Conservation (phyloP, 495 filamentous ascomycete species). For the Neurospora cerealis region DNA sequence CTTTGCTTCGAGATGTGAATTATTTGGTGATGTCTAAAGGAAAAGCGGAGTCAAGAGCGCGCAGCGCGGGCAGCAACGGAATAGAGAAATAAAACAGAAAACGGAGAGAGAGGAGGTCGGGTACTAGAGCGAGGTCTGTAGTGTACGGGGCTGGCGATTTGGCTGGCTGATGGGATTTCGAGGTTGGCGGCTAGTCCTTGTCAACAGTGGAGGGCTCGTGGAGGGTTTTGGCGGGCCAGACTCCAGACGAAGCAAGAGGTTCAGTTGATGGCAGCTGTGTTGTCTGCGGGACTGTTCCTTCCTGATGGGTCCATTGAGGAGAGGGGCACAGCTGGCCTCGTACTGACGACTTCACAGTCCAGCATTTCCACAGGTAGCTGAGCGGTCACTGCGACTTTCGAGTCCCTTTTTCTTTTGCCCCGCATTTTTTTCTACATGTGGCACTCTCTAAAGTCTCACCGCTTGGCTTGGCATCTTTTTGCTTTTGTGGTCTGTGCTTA, state of each 20-base stretch:
- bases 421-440: slow-evolving; percentile 2
- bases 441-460: slow-evolving; percentile 5
- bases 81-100: slow-evolving; percentile 1
- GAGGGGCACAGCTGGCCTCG: slow-evolving; percentile 1
- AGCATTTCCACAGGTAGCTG: neutral
- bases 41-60: slow-evolving; percentile 9
- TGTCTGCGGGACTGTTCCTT: slow-evolving; percentile 4
- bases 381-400: neutral
- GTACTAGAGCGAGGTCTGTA: neutral
- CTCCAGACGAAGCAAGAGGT: slow-evolving; percentile 5
- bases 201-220: neutral
- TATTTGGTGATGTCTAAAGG: slow-evolving; percentile 5
- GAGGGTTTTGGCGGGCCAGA: neutral
- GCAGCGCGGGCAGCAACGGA: slow-evolving; percentile 5
- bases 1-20: slow-evolving; percentile 16
- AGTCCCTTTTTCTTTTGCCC: neutral
- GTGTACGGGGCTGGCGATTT: neutral
- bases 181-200: neutral
- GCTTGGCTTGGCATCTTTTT: slow-evolving; percentile 2
- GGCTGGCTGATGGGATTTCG: neutral
- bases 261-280: slow-evolving; percentile 1
- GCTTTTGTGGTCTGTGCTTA: neutral
- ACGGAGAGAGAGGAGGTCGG: slow-evolving; percentile 6
- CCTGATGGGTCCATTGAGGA: neutral
- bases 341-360: neutral